Evolutionary conservation across 169 alveolate species (phyloP), one percentile per base, ranked within the genome.

Genomic region (Hepatocystis sp.): DNA sequence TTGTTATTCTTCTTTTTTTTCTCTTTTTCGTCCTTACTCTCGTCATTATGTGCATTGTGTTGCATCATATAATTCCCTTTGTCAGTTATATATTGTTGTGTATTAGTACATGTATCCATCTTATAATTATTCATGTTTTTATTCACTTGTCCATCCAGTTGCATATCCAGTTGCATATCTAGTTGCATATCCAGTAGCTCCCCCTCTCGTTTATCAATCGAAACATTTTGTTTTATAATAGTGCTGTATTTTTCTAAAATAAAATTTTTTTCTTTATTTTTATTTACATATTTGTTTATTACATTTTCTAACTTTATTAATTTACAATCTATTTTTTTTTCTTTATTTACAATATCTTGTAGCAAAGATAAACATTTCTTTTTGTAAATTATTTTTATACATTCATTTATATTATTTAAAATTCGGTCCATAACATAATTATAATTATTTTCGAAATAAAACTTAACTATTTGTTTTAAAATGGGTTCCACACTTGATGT

Each of bases 401-500:
- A 52, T 15, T 84, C 67, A 34, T 66, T 84, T 55, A 65, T 32
- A 32, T 17, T 65, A 34, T 61, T 32, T 19, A 64, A 40, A 60
- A 85, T 67, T 32, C 28, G 21, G 27, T 84, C 78, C 44, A 58
- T 39, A 19, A 71, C 64, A 21, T 67, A 51, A 23, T 52, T 60
- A 19, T 66, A 56, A 34, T 21, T 85, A 60, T 84, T 65, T 66
- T 71, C 86, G 32, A 58, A 71, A 44, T 71, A 84, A 56, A 60
- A 67, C 15, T 47, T 39, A 11, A 53, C 30, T 40, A 68, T 55
- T 28, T 46, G 36, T 30, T 51, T 61, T 32, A 52, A 19, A 30
- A 58, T 36, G 10, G 39, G 28, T 13, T 27, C 49, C 21, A 52
- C n/a, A 28, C 46, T 56, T 49, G 21, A 8, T 58, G n/a, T 42